phyloP scores from a whole-genome alignment of 2,329 filamentous ascomycete species.

The Grosmannia serpens region DNA sequence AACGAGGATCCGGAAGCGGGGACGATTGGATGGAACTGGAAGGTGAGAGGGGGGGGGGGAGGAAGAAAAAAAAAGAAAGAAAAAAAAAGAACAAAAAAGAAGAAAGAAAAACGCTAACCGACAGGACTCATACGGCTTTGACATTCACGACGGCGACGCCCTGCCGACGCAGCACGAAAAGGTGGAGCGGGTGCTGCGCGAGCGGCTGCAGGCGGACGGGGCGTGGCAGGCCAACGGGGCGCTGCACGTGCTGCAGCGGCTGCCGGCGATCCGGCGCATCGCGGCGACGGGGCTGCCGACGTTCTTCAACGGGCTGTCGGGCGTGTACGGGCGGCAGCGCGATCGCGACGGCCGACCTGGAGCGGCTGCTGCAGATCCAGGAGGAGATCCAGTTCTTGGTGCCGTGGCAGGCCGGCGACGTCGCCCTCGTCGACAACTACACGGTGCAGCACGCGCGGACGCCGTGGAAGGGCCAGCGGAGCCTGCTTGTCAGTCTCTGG shows the following conservation, averaged over 20 bases:
- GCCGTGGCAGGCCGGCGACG: constrained; percentile 10
- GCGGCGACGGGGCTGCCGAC: constrained; percentile 3
- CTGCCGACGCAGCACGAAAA: constrained; percentile 5
- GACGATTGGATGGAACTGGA: constrained; percentile 11
- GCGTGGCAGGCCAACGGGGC: constrained; percentile 10
- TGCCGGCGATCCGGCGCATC: constrained; percentile 7
- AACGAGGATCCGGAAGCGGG: constrained; percentile 8
- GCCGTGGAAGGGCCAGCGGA: constrained; percentile 4
- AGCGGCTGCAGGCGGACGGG: constrained; percentile 2
- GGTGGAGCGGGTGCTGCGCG: constrained; percentile 5
- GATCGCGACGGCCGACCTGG: constrained; percentile 6
- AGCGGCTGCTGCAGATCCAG: constrained; percentile 6
- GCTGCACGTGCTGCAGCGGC: constrained; percentile 7
- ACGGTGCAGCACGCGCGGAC: constrained; percentile 3
- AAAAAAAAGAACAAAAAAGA: background rate
- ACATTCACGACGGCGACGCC: constrained; percentile 2
- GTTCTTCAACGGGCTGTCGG: constrained; percentile 8
- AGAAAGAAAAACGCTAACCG: no score
- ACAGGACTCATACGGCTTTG: constrained; percentile 9
- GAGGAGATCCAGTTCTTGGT: constrained; percentile 8
- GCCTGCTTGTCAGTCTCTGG: constrained; percentile 8
- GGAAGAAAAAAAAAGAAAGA: no score
- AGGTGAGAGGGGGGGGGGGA: no score
- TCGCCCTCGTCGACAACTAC: constrained; percentile 9
- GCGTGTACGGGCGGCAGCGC: constrained; percentile 6